Base-by-base conservation (phyloP, 805 yeast species). In the Ogataea polymorpha region DNA sequence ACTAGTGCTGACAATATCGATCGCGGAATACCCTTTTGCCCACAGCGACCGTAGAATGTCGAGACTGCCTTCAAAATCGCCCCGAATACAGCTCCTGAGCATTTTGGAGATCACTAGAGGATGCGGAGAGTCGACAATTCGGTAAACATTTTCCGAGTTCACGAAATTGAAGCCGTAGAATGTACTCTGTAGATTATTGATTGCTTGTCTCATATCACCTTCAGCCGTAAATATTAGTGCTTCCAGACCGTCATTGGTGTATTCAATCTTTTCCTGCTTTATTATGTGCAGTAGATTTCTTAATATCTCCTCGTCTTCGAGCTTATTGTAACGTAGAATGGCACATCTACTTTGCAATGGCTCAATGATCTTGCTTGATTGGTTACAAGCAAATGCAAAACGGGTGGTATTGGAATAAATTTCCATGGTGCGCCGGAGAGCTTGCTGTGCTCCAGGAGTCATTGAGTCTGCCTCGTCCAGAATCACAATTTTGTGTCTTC, bases 201-300 rank as follows among this genome's bases (percentile, higher is more conserved):
- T 77, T 0, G 98, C 99, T 63, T 93, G 99, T 62, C 99, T 80
- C 99, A 93, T 91, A 60, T 93, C 99, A 45, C 99, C 99, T 59
- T 93, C 99, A 0, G 96, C 95, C 0, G 97, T 83, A 66, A 93
- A 93, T 12, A 93, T 80, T 44, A 93, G 72, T 0, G 99, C 98
- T 51, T 88, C 88, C 25, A 93, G 65, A 0, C 99, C 99, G 61
- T 88, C 96, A 46, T 88, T 86, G 13, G 90, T 79, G 62, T 78
- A 86, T 56, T 87, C 70, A 11, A 91, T 85, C 32, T 79, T 61
- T 61, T 93, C 98, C 2, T 63, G 55, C 50, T 81, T 72, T 33
- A 81, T 74, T 16, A 93, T 75, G 54, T 86, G 84, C 48, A 86
- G 61, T 38, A 93, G 66, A 45, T 96, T 74, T 50, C 79, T 74